These are phyloP conservation scores for Teunomyces kruisii DNA, from an alignment of 805 yeast genomes.

Conservation along the genomic window DNA sequence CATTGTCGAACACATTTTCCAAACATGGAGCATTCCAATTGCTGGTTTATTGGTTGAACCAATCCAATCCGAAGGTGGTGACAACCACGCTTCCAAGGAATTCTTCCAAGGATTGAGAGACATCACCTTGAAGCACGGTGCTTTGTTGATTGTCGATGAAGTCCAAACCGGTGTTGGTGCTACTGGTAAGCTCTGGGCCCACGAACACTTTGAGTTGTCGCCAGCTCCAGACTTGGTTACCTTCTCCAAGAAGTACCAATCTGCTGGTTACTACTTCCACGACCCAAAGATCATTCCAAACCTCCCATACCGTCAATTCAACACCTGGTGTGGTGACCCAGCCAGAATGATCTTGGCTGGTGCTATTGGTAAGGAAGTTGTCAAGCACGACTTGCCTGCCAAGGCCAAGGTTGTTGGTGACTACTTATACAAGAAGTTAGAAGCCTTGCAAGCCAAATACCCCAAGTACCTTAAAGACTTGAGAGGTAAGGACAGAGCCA, in stretches of 20 bases:
- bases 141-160: conserved; percentile 77
- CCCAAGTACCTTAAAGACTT: conserved; percentile 55
- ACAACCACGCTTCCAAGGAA: conserved; percentile 74
- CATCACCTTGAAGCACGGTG: conserved; percentile 66
- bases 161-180: conserved; percentile 92
- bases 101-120: conserved; percentile 85
- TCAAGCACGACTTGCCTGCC: conserved; percentile 56
- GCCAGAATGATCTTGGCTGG: conserved; percentile 74
- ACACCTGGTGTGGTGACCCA: conserved; percentile 95
- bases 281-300: conserved; percentile 72
- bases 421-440: conserved; percentile 61
- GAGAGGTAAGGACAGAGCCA: conserved; percentile 74
- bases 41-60: conserved; percentile 93
- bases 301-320: conserved; percentile 83
- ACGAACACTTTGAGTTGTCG: conserved; percentile 75
- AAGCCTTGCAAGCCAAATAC: conserved; percentile 49
- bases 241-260: conserved; percentile 84
- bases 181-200: conserved; percentile 85
- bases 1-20: conserved; percentile 69
- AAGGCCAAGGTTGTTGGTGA: conserved; percentile 63
- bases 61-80: conserved; percentile 90
- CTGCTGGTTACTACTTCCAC: conserved; percentile 84
- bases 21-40: conserved; percentile 69
- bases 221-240: conserved; percentile 84
- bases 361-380: conserved; percentile 66